phyloP scores from a whole-genome alignment of 768 basidiomycete species.

The Clitopilus hobsonii region DNA sequence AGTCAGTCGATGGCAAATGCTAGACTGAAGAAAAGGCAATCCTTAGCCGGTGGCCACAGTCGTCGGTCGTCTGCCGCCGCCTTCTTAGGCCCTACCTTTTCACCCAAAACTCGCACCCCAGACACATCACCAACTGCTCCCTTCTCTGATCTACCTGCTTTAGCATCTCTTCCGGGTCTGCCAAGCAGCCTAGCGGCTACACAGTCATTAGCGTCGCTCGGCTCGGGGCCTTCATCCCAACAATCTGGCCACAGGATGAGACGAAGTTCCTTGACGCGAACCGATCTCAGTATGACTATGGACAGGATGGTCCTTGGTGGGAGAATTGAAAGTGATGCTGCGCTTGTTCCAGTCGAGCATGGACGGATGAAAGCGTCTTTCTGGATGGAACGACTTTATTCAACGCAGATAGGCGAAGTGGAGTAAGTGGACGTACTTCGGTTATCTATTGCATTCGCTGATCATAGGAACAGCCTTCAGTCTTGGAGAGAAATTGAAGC shows the following conservation, averaged over 20 bases:
- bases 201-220: constrained; percentile 47
- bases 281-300: constrained; percentile 56
- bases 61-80: constrained; percentile 36
- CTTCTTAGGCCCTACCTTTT: constrained; percentile 30
- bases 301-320: constrained; percentile 67
- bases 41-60: constrained; percentile 27
- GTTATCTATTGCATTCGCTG: constrained; percentile 2
- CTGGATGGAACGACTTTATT: constrained; percentile 64
- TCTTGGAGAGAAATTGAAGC: constrained; percentile 47
- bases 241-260: constrained; percentile 26
- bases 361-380: constrained; percentile 66
- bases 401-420: constrained; percentile 37
- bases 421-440: constrained; percentile 50
- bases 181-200: constrained; percentile 48
- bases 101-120: constrained; percentile 27
- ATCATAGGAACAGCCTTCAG: constrained; percentile 25
- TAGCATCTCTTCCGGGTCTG: constrained; percentile 49
- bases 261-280: constrained; percentile 44
- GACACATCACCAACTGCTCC: constrained; percentile 30
- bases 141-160: constrained; percentile 36
- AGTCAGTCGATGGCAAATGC: constrained; percentile 18
- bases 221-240: constrained; percentile 28
- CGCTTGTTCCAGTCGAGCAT: constrained; percentile 42
- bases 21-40: constrained; percentile 35
- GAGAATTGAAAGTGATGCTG: constrained; percentile 36